Base-by-base conservation (phyloP, 1,284 basidiomycete genomes). In the Tausonia pullulans region DNA sequence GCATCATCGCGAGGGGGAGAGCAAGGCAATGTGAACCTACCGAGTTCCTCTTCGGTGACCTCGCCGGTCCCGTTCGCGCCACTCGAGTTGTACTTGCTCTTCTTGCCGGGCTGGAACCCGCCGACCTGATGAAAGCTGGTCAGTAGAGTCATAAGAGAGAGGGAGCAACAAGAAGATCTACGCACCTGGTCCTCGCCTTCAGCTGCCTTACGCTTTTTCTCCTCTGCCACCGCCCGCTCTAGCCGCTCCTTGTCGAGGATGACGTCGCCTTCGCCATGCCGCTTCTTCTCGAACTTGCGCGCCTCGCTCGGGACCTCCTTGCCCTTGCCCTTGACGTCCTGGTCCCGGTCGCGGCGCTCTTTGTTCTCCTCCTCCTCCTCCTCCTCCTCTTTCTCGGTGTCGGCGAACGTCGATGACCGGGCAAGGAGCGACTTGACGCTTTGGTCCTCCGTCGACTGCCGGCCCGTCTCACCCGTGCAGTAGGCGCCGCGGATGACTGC, bases 11-110 rank as follows among this genome's bases (percentile, higher is more conserved):
- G 27, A 13, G 2, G 16, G n/a, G 40, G 13, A 41, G 5, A 50
- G 10, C 5, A 39, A 58, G 16, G 45, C 10, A 48, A 74, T 48
- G 44, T 27, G 27, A 61, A 79, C 88, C 68, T 73, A 89, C 88
- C 92, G 67, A 97, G 83, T 73, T 97, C 86, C 74, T 94, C 93
- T 76, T 97, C 91, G 1, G 90, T 87, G 41, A 97, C 88, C 58
- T 93, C 90, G 71, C 81, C 82, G 69, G 78, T 82, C 63, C 79
- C 71, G 4, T n/a, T 60, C 41, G 40, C 39, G 40, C 74, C 66
- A 77, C 79, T 45, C 76, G 67, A 2, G 69, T 78, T 85, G 65
- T 69, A 71, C 71, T 76, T 79, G 73, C 83, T 84, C 76, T 86
- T 86, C 60, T 80, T 82, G 79, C 63, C 81, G 77, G 45, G 71